Evolutionary conservation across 2,329 filamentous ascomycete species (phyloP), one percentile per base, ranked within the genome.

Genomic region (Paecilomyces sp.): DNA sequence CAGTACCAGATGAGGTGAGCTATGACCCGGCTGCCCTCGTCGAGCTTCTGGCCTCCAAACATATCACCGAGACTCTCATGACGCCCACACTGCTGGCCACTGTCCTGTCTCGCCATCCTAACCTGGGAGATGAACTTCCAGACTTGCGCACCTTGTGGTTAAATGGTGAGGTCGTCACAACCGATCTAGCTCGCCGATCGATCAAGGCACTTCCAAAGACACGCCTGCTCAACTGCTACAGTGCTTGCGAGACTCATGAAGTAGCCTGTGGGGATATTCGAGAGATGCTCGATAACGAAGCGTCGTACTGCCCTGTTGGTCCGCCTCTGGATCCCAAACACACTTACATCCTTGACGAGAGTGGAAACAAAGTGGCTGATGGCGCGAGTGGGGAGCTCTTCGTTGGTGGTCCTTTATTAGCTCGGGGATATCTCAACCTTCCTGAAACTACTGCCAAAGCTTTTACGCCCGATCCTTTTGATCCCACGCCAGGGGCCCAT

Each of bases 141-240:
- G 74, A 88, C 18, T 77, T 93, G 59, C 84, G 83, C 53, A 89
- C 87, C 0, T 74, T 92, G 31, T 92, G 89, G 89, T 79, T 93
- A 31, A 92, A 93, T 65, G 90, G 90, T 56, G 90, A 93, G 74
- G 90, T 93, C 1, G 89, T 92, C 57, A 90, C 88, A 0, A 88
- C 88, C 0, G 89, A 92, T 68, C 82, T 92, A 15, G 88, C 87
- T 33, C 84, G 85, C 28, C 83, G 88, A 50, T 87, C 85, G 2
- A 79, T 88, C 57, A 83, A 84, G 58, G 86, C 87, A 2, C 80
- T 92, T 3, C 89, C 90, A 0, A 83, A 86, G 0, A 82, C 85
- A 2, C 85, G 88, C 15, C 75, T 93, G 12, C 83, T 92, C 62
- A 93, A 92, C 66, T 89, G 88, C 66, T 93, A 93, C 76, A 91